These are phyloP conservation scores for Epichloe typhina DNA, from an alignment of 2,329 filamentous ascomycete species.

Conservation along the genomic window DNA sequence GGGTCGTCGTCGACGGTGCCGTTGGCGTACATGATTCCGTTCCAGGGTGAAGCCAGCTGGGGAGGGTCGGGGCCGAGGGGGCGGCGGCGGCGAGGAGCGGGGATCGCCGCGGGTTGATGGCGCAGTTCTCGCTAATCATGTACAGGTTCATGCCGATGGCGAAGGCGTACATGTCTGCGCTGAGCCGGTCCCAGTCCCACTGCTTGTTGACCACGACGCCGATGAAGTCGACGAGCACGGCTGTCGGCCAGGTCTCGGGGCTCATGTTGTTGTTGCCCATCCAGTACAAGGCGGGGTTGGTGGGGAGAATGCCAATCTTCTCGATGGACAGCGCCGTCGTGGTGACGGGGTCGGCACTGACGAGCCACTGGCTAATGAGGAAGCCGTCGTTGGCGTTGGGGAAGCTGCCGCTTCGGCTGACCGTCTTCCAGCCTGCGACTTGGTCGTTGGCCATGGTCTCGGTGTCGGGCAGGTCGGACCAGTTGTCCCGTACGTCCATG, in stretches of 20 bases:
- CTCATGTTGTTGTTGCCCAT: conserved; percentile 17
- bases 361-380: conserved; percentile 20
- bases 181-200: conserved; percentile 14
- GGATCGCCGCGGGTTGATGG: conserved; percentile 9
- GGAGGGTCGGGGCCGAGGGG: neutral
- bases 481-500: conserved; percentile 16
- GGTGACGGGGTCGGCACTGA: conserved; percentile 14
- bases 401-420: conserved; percentile 9
- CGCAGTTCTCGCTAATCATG: conserved; percentile 21
- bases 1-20: conserved; percentile 15
- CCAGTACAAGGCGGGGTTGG: conserved; percentile 23
- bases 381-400: conserved; percentile 14
- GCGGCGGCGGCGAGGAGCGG: conserved; percentile 10
- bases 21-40: conserved; percentile 19
- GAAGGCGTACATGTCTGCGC: conserved; percentile 19
- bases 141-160: conserved; percentile 18
- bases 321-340: conserved; percentile 16
- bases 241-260: conserved; percentile 17
- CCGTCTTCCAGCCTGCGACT: conserved; percentile 11
- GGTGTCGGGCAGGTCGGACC: conserved; percentile 17
- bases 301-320: conserved; percentile 17
- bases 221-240: conserved; percentile 19
- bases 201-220: conserved; percentile 16
- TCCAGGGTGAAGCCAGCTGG: conserved; percentile 10
- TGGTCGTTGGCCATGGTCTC: conserved; percentile 12